Conservation (phyloP, 2,329 filamentous ascomycete genomes). For the Trichoderma gracile region DNA sequence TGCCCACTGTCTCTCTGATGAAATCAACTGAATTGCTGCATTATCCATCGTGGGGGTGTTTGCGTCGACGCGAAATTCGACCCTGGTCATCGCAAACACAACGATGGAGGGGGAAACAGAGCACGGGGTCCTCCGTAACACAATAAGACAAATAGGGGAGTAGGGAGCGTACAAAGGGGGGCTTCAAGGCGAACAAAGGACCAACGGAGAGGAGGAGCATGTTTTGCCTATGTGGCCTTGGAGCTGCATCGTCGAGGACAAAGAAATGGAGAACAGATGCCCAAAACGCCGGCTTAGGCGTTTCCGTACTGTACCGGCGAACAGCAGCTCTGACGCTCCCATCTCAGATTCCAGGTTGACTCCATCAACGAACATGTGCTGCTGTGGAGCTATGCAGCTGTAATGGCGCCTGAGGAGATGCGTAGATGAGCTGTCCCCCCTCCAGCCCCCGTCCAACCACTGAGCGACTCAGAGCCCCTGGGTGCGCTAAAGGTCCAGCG, state of each 20-base stretch:
- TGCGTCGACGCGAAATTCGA: not conserved
- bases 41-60: not conserved
- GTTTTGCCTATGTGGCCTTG: not conserved
- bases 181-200: not conserved
- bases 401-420: slow-evolving; percentile 21
- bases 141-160: not conserved
- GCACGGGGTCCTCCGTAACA: not conserved
- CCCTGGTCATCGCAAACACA: slow-evolving; percentile 3
- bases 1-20: not conserved
- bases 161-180: not conserved
- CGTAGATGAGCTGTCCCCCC: slow-evolving; percentile 19
- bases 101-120: slow-evolving; percentile 7
- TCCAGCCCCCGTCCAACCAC: slow-evolving; percentile 3
- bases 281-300: slow-evolving; percentile 12
- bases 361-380: slow-evolving; percentile 6
- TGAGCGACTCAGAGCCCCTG: slow-evolving; percentile 14
- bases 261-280: slow-evolving; percentile 3
- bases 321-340: not conserved
- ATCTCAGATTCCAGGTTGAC: not conserved
- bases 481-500: slow-evolving; percentile 14
- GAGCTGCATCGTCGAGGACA: not conserved
- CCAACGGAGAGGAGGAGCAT: not conserved
- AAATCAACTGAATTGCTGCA: not conserved
- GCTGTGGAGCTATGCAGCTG: slow-evolving; percentile 20
- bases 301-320: not conserved